Evolutionary conservation across 1,284 basidiomycete species (phyloP).

Genomic region (Bjerkandera adusta): DNA sequence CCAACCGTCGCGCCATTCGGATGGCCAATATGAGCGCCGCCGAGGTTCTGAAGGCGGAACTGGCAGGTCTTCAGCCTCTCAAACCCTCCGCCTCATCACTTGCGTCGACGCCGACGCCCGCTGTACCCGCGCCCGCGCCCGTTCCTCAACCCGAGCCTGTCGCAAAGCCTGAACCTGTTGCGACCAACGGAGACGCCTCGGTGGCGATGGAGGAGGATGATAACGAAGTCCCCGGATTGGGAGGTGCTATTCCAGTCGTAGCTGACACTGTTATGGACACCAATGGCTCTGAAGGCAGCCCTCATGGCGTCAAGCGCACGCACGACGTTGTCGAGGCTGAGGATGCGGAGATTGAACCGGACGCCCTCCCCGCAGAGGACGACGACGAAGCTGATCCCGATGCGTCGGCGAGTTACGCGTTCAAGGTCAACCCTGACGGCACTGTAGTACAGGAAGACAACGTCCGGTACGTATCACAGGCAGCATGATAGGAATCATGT

Average conservation of each 20-base stretch:
- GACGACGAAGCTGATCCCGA: slow-evolving; percentile 43
- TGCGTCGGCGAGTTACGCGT: slow-evolving; percentile 33
- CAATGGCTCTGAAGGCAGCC: slow-evolving; percentile 19
- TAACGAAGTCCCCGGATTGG: slow-evolving; percentile 33
- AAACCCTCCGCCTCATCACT: slow-evolving; percentile 42
- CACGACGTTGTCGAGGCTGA: slow-evolving; percentile 48
- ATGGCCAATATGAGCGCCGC: slow-evolving; percentile 97
- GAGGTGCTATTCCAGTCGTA: slow-evolving; percentile 15
- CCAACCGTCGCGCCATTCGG: slow-evolving; percentile 84
- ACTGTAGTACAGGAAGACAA: slow-evolving; percentile 92
- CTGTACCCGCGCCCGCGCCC: slow-evolving; percentile 21
- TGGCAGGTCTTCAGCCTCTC: slow-evolving; percentile 66
- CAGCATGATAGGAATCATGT: neutral
- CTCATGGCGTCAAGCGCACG: slow-evolving; percentile 69
- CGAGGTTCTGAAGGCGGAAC: slow-evolving; percentile 89
- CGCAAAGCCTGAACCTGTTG: slow-evolving; percentile 16
- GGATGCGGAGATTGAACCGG: slow-evolving; percentile 41
- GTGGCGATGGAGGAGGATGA: slow-evolving; percentile 21
- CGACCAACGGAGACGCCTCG: slow-evolving; percentile 10
- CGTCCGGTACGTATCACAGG: slow-evolving; percentile 71
- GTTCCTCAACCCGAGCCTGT: slow-evolving; percentile 16
- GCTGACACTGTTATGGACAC: slow-evolving; percentile 15
- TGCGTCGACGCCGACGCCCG: slow-evolving; percentile 20
- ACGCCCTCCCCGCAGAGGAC: slow-evolving; percentile 36
- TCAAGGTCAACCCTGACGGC: slow-evolving; percentile 84